phyloP scores from a whole-genome alignment of 352 stramenopile genomes.

The Phytopythium montanum region DNA sequence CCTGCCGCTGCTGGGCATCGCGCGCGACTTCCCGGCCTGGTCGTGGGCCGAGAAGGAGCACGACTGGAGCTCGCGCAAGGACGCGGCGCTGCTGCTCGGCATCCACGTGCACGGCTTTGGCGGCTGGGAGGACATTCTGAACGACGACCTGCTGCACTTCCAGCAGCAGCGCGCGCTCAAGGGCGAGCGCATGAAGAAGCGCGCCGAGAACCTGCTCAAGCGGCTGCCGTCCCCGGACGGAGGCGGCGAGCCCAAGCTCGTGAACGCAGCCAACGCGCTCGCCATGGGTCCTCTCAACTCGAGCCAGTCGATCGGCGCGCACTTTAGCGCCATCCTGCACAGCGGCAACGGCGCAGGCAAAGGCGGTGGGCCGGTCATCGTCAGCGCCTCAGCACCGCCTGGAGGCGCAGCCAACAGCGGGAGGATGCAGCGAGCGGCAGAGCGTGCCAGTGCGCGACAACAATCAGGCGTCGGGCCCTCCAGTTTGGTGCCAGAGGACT shows the following conservation, averaged over 20 bases:
- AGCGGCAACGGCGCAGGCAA: slow-evolving; percentile 18
- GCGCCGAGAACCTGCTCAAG: slow-evolving; percentile 79
- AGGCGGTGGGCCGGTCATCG: slow-evolving; percentile 4
- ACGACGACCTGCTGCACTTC: slow-evolving; percentile 75
- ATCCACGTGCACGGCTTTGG: slow-evolving; percentile 86
- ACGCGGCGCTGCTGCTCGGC: slow-evolving; percentile 72
- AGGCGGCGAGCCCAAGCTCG: slow-evolving; percentile 51
- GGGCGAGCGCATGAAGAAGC: slow-evolving; percentile 81
- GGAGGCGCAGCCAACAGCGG: slow-evolving; percentile 14
- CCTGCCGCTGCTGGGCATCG: slow-evolving; percentile 54
- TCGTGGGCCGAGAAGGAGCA: slow-evolving; percentile 79
- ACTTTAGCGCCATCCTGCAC: slow-evolving; percentile 83
- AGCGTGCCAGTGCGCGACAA: slow-evolving; percentile 52
- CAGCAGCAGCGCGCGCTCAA: slow-evolving; percentile 80
- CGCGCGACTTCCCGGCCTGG: slow-evolving; percentile 67
- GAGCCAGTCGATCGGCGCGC: slow-evolving; percentile 52
- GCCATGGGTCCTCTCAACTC: slow-evolving; percentile 29
- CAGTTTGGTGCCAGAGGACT: slow-evolving; percentile 25
- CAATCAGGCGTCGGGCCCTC: slow-evolving; percentile 22
- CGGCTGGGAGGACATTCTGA: slow-evolving; percentile 83
- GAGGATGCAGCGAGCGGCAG: slow-evolving; percentile 59
- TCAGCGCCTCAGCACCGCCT: slow-evolving; percentile 6
- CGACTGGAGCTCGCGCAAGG: slow-evolving; percentile 75
- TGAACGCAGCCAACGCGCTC: slow-evolving; percentile 49
- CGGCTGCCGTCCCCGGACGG: slow-evolving; percentile 59